phyloP scores from a whole-genome alignment of 2,329 filamentous ascomycete genomes.

The Pestalotiopsis sp. region DNA sequence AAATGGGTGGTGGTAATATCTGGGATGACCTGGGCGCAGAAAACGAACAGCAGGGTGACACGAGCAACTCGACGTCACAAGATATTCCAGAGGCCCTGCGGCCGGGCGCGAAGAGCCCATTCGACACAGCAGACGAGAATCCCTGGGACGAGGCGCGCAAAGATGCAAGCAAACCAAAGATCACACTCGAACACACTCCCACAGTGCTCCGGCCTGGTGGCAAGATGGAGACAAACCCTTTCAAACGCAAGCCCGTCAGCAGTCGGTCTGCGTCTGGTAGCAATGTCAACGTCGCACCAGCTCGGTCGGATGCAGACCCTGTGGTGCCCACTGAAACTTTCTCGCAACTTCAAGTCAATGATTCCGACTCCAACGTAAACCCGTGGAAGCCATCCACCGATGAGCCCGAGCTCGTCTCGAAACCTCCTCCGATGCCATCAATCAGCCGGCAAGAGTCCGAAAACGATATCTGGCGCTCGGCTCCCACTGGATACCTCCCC shows the following conservation, averaged over 20 bases:
- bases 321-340: slow-evolving; percentile 39
- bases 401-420: slow-evolving; percentile 24
- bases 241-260: slow-evolving; percentile 49
- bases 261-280: slow-evolving; percentile 14
- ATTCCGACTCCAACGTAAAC: slow-evolving; percentile 41
- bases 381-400: slow-evolving; percentile 45
- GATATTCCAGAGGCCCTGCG: slow-evolving; percentile 35
- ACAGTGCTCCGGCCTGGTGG: slow-evolving; percentile 34
- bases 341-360: slow-evolving; percentile 44
- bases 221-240: slow-evolving; percentile 54
- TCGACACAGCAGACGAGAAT: slow-evolving; percentile 35
- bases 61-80: slow-evolving; percentile 11
- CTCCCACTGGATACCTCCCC: slow-evolving; percentile 33
- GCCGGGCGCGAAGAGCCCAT: slow-evolving; percentile 31
- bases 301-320: slow-evolving; percentile 15
- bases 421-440: slow-evolving; percentile 28
- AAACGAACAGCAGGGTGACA: slow-evolving; percentile 20
- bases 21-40: slow-evolving; percentile 26
- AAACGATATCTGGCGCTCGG: slow-evolving; percentile 39
- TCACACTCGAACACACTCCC: slow-evolving; percentile 30
- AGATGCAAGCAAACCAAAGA: slow-evolving; percentile 12
- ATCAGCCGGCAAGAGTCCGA: slow-evolving; percentile 32
- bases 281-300: slow-evolving; percentile 18
- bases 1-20: slow-evolving; percentile 30
- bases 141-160: slow-evolving; percentile 34